phyloP scores from a whole-genome alignment of 2,329 filamentous ascomycete genomes.

The Aspergillus amoenus region DNA sequence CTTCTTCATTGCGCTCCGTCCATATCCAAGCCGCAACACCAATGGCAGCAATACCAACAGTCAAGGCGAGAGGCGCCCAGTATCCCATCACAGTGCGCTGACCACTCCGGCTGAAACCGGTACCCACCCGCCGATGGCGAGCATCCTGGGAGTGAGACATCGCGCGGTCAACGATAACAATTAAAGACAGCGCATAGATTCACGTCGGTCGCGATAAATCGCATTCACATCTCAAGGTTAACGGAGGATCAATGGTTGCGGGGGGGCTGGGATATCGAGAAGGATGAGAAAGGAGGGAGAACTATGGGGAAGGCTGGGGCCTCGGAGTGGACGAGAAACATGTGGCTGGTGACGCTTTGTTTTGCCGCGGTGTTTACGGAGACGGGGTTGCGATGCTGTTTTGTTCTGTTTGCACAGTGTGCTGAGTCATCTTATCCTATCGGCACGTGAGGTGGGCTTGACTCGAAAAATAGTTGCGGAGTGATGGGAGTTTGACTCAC shows the following conservation, averaged over 20 bases:
- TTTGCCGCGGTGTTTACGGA: conserved; percentile 25
- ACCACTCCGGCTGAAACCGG: conserved; percentile 44
- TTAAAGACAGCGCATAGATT: conserved; percentile 30
- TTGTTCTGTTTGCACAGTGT: conserved; percentile 29
- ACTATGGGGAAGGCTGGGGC: conserved; percentile 27
- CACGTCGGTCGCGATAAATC: conserved; percentile 22
- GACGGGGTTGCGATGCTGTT: conserved; percentile 14
- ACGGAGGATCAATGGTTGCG: conserved; percentile 16
- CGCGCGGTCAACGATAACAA: conserved; percentile 26
- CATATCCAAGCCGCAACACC: conserved; percentile 89
- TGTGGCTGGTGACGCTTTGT: conserved; percentile 39
- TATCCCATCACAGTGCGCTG: conserved; percentile 57
- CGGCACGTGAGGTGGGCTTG: conserved; percentile 23
- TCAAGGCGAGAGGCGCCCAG: conserved; percentile 86
- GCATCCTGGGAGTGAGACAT: conserved; percentile 42
- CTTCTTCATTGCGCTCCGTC: conserved; percentile 78
- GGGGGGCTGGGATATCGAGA: conserved; percentile 10
- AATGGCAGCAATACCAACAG: conserved; percentile 81
- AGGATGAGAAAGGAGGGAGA: conserved; percentile 21
- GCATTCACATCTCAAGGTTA: conserved; percentile 35
- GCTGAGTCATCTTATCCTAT: conserved; percentile 19
- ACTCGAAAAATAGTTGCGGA: conserved; percentile 5
- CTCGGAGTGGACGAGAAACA: conserved; percentile 38
- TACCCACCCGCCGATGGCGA: conserved; percentile 37
- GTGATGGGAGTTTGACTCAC: conserved; percentile 4